These are phyloP conservation scores for Kluyveromyces nonfermentans DNA, from an alignment of 805 yeast genomes.

Conservation along the genomic window DNA sequence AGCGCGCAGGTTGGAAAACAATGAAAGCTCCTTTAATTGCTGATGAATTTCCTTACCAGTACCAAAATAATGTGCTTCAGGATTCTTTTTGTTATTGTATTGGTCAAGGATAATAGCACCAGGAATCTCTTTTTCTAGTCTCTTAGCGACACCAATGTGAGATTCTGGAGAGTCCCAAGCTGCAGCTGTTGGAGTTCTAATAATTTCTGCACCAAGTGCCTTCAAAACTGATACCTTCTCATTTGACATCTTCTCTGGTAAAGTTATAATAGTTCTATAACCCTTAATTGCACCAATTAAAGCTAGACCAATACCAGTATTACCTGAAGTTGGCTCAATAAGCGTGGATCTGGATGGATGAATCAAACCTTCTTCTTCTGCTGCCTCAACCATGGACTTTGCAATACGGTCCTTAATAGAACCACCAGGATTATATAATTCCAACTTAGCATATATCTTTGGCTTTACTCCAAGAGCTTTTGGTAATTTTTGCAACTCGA, in stretches of 20 bases:
- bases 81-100: conserved; percentile 69
- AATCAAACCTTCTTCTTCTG: conserved; percentile 66
- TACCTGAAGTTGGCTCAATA: conserved; percentile 87
- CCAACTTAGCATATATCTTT: conserved; percentile 61
- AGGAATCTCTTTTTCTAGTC: conserved; percentile 73
- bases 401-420: conserved; percentile 87
- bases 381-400: conserved; percentile 76
- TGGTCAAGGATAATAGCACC: conserved; percentile 80
- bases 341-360: conserved; percentile 72
- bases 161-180: conserved; percentile 91
- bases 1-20: conserved; percentile 53
- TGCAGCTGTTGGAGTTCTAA: conserved; percentile 86
- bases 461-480: conserved; percentile 70
- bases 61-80: conserved; percentile 74
- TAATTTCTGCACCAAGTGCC: conserved; percentile 84
- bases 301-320: conserved; percentile 87
- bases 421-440: conserved; percentile 82
- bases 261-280: conserved; percentile 75
- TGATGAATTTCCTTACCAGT: conserved; percentile 83
- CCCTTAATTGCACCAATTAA: conserved; percentile 81
- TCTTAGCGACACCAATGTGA: conserved; percentile 80
- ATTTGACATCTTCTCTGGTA: conserved; percentile 88
- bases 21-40: conserved; percentile 41
- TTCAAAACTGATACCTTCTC: conserved; percentile 82
- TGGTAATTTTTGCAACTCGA: conserved; percentile 66